Evolutionary conservation across 768 basidiomycete genomes (phyloP).

Genomic region (Naganishia kalamii): DNA sequence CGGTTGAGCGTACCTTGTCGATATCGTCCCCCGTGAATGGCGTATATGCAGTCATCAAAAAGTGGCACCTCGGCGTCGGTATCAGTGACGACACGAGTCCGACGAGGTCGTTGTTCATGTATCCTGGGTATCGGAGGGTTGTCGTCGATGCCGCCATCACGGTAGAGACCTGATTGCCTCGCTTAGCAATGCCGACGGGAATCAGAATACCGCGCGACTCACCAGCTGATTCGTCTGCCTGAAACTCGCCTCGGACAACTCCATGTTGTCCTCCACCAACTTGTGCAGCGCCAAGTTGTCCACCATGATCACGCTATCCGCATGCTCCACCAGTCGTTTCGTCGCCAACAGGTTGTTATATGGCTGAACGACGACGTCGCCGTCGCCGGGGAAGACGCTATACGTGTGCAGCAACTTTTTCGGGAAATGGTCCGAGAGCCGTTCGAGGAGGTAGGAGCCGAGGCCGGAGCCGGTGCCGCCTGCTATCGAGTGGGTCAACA

Average conservation of each 20-base stretch:
- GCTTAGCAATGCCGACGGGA: neutral
- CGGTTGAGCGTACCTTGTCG: slow-evolving; percentile 64
- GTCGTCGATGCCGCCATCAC: slow-evolving; percentile 97
- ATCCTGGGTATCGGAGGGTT: slow-evolving; percentile 91
- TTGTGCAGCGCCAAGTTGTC: slow-evolving; percentile 91
- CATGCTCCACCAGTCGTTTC: slow-evolving; percentile 89
- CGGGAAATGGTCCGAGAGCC: slow-evolving; percentile 93
- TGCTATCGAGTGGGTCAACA: slow-evolving; percentile 97
- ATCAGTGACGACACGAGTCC: slow-evolving; percentile 94
- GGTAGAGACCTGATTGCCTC: slow-evolving; percentile 70
- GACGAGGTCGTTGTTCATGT: slow-evolving; percentile 99
- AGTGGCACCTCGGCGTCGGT: slow-evolving; percentile 93
- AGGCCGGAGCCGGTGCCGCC: slow-evolving; percentile 97
- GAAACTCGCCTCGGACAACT: slow-evolving; percentile 59
- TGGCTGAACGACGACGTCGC: slow-evolving; percentile 96
- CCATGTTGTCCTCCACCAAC: slow-evolving; percentile 85
- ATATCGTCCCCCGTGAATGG: slow-evolving; percentile 96
- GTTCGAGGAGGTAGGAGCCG: slow-evolving; percentile 94
- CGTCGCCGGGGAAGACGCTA: slow-evolving; percentile 87
- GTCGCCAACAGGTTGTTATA: slow-evolving; percentile 92
- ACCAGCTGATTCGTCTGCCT: slow-evolving; percentile 47
- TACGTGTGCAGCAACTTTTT: slow-evolving; percentile 99
- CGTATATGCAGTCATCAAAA: slow-evolving; percentile 97
- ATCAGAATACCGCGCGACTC: slow-evolving; percentile 9
- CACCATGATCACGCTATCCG: slow-evolving; percentile 92